Percentiles rank a stretch among this genome's conserved stretches.
Evolutionary conservation across 331 rosid genomes (phyloP).

Genomic region (Malus hybrid): DNA sequence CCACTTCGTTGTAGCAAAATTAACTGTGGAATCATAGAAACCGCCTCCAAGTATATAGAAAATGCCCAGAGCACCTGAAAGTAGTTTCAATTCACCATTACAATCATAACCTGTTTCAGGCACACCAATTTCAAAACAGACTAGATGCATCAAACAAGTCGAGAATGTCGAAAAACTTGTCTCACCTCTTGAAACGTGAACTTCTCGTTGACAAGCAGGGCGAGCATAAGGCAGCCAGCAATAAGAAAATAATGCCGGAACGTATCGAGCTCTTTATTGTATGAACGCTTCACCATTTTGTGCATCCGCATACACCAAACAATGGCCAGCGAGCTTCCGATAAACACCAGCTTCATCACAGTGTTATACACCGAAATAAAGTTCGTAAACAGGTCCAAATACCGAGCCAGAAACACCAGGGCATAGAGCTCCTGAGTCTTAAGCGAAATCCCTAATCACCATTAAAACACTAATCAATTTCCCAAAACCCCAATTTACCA

Average conservation of each 20-base stretch:
- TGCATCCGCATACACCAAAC: slow-evolving; percentile 78
- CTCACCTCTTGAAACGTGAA: slow-evolving; percentile 65
- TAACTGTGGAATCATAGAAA: slow-evolving; percentile 82
- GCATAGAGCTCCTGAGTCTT: slow-evolving; percentile 92
- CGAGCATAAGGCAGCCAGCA: slow-evolving; percentile 47
- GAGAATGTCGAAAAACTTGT: not conserved
- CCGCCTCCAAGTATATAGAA: slow-evolving; percentile 94
- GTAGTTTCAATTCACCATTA: slow-evolving; percentile 12
- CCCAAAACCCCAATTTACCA: not conserved
- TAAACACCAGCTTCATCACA: slow-evolving; percentile 76
- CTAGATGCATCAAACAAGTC: not conserved
- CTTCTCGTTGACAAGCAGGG: slow-evolving; percentile 63
- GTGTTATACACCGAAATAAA: slow-evolving; percentile 73
- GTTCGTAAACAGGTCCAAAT: slow-evolving; percentile 77
- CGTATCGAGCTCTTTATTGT: slow-evolving; percentile 65
- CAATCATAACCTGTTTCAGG: not conserved
- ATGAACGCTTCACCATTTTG: slow-evolving; percentile 56
- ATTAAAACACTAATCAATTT: too few species aligned
- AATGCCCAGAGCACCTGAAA: slow-evolving; percentile 88
- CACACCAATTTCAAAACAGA: not conserved
- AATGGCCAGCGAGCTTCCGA: slow-evolving; percentile 67
- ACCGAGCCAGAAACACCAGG: slow-evolving; percentile 73
- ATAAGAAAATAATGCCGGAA: slow-evolving; percentile 72
- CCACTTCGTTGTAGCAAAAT: slow-evolving; percentile 89
- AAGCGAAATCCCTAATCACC: slow-evolving; percentile 56